phyloP scores from a whole-genome alignment of 2,329 filamentous ascomycete genomes.

The Pseudopyricularia cyperi region DNA sequence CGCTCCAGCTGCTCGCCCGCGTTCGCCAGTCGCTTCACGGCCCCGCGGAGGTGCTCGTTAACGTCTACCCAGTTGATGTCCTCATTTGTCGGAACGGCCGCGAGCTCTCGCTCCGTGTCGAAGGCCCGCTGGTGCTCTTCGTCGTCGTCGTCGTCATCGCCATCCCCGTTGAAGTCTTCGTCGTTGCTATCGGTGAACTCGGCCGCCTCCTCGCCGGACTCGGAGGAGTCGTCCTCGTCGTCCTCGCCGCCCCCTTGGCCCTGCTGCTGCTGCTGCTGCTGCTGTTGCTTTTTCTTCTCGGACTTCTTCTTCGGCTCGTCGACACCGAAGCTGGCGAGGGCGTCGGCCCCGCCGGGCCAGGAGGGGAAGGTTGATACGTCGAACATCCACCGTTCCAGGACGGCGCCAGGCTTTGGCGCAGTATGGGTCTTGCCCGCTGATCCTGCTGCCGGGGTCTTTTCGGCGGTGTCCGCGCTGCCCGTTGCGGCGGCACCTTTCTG shows the following conservation, averaged over 20 bases:
- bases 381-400: conserved; percentile 51
- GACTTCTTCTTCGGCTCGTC: conserved; percentile 7
- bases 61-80: conserved; percentile 44
- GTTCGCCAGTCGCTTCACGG: conserved; percentile 48
- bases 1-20: conserved; percentile 41
- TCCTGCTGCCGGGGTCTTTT: neutral
- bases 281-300: neutral
- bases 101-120: neutral
- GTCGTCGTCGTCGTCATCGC: conserved; percentile 4
- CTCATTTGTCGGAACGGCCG: neutral
- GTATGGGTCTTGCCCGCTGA: neutral
- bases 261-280: neutral
- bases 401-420: conserved; percentile 16
- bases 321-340: conserved; percentile 13
- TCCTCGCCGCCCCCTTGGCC: conserved; percentile 4
- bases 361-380: conserved; percentile 39
- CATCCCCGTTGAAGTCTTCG: neutral
- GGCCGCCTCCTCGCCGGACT: conserved; percentile 1
- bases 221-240: conserved; percentile 8
- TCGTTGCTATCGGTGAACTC: neutral
- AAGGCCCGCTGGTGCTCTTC: conserved; percentile 4
- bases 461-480: conserved; percentile 4
- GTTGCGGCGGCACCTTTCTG: conserved; percentile 3
- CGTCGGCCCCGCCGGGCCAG: conserved; percentile 22
- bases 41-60: conserved; percentile 59